Evolutionary conservation across 257 asterid genomes (phyloP).

Genomic region (Ophiorrhiza pumila): DNA sequence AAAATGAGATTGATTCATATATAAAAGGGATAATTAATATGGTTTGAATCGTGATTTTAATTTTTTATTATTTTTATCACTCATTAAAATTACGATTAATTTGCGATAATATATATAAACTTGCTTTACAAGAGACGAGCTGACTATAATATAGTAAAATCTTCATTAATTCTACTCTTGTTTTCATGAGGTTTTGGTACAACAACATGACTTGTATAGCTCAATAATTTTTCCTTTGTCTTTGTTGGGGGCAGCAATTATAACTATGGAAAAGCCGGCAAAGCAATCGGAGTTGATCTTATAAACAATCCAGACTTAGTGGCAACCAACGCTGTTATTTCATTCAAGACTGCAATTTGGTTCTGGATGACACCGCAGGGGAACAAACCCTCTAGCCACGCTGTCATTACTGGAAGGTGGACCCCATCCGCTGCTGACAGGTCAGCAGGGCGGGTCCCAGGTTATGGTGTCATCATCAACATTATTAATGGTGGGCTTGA

Average conservation of each 20-base stretch:
- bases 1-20: no score
- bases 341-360: slow-evolving; percentile 39
- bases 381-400: slow-evolving; percentile 34
- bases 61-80: no score
- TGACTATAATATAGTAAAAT: no score
- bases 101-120: no score
- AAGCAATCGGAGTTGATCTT: slow-evolving; percentile 27
- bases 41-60: no score
- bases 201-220: neutral
- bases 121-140: no score
- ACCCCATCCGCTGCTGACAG: slow-evolving; percentile 25
- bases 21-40: no score
- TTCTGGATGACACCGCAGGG: slow-evolving; percentile 37
- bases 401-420: slow-evolving; percentile 29
- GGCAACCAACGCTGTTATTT: slow-evolving; percentile 24
- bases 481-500: slow-evolving; percentile 36
- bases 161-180: no score
- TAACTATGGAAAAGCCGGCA: slow-evolving; percentile 30
- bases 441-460: slow-evolving; percentile 22
- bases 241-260: slow-evolving; percentile 20
- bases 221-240: neutral
- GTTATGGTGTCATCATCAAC: slow-evolving; percentile 35
- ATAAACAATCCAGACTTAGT: slow-evolving; percentile 31
- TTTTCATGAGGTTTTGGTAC: no score
- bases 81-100: no score